A percentile compares a stretch with the other conserved stretches of the same genome.
These are phyloP conservation scores for Aegilops umbellulata DNA, from an alignment of 176 grass and related monocot species.

Conservation along the genomic window DNA sequence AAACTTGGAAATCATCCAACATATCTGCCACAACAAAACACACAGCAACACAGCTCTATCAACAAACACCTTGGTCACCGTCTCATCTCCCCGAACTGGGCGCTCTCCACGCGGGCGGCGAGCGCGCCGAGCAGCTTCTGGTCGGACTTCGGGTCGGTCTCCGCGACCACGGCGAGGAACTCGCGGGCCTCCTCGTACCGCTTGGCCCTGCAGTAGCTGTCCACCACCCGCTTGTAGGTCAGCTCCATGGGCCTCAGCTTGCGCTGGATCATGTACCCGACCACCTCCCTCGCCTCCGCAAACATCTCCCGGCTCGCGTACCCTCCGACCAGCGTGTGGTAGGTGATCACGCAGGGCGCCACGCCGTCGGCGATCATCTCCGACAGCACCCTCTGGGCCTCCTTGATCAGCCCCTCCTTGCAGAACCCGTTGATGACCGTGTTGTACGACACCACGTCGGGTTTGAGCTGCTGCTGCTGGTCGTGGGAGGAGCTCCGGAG, in stretches of 20 bases:
- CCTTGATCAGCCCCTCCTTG: conserved; percentile 80
- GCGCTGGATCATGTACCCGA: conserved; percentile 85
- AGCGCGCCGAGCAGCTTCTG: conserved; percentile 29
- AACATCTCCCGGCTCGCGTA: conserved; percentile 80
- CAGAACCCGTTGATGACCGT: conserved; percentile 95
- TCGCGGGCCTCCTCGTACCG: conserved; percentile 53
- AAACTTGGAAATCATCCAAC: conserved; percentile 3
- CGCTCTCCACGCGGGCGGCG: conserved; percentile 15
- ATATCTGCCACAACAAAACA: background rate
- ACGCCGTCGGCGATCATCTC: conserved; percentile 73
- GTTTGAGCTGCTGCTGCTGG: conserved; percentile 40
- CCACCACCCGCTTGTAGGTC: conserved; percentile 69
- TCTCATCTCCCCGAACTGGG: conserved; percentile 28
- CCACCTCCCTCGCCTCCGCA: conserved; percentile 64
- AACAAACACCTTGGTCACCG: background rate
- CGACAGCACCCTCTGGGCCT: conserved; percentile 74
- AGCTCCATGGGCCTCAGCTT: conserved; percentile 64
- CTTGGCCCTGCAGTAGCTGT: conserved; percentile 67
- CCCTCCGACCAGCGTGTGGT: conserved; percentile 70
- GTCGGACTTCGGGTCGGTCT: conserved; percentile 42
- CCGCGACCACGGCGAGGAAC: conserved; percentile 48
- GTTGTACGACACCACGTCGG: conserved; percentile 86
- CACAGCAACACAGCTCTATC: background rate
- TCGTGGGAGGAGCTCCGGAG: conserved; percentile 35
- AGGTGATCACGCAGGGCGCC: conserved; percentile 66